Conservation (phyloP, 257 asterid genomes). For the Nicotiana tabacum region DNA sequence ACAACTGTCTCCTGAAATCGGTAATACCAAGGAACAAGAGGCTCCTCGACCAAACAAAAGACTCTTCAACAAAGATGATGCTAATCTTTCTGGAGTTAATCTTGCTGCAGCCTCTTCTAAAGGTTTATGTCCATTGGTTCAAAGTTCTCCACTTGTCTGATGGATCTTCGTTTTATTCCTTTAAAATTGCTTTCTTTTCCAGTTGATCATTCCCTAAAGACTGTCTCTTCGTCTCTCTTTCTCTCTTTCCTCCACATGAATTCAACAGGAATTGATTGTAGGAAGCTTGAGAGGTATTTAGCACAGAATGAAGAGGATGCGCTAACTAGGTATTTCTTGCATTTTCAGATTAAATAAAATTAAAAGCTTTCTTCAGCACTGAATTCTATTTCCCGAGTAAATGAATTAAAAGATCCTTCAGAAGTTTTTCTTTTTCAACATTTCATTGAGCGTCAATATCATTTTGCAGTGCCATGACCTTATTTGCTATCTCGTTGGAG, state of each 20-base stretch:
- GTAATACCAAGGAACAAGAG: neutral
- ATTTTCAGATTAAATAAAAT: slow-evolving; percentile 13
- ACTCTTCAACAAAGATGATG: slow-evolving; percentile 24
- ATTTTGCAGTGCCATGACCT: slow-evolving; percentile 62
- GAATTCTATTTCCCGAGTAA: slow-evolving; percentile 11
- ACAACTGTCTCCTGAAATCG: neutral
- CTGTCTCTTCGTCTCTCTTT: neutral
- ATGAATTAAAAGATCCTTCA: neutral
- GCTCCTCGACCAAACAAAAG: slow-evolving; percentile 9
- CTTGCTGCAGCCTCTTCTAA: slow-evolving; percentile 34
- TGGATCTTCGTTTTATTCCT: slow-evolving; percentile 15
- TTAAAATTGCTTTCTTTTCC: neutral
- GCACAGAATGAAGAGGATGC: slow-evolving; percentile 52
- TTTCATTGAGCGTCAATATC: neutral
- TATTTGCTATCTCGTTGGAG: slow-evolving; percentile 56
- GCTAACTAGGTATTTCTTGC: slow-evolving; percentile 55
- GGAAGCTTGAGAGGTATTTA: slow-evolving; percentile 33
- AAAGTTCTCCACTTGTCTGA: slow-evolving; percentile 10
- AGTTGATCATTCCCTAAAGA: neutral
- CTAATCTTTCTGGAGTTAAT: slow-evolving; percentile 31
- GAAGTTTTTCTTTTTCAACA: neutral
- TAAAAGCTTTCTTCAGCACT: neutral
- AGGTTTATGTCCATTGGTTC: slow-evolving; percentile 35
- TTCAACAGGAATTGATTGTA: slow-evolving; percentile 37
- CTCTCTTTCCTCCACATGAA: neutral